phyloP scores from a whole-genome alignment of 768 basidiomycete genomes.

The Terana coerulea region DNA sequence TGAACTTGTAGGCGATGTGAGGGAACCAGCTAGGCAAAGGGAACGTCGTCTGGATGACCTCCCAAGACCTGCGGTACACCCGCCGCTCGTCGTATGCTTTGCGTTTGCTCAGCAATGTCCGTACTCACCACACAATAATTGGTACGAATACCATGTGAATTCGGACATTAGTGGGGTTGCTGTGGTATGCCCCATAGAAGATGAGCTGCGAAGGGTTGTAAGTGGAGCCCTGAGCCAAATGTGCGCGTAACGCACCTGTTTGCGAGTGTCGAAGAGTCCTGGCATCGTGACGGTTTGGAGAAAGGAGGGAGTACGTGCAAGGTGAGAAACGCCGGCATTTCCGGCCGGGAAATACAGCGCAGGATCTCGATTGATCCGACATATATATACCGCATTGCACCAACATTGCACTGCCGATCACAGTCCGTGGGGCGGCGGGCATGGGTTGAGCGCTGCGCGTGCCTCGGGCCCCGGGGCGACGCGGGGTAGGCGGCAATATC shows the following conservation, averaged over 20 bases:
- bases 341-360: too few relatives aligned
- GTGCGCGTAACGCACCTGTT: constrained; percentile 46
- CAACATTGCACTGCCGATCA: too few relatives aligned
- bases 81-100: constrained; percentile 55
- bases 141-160: constrained; percentile 90
- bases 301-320: neutral
- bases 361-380: too few relatives aligned
- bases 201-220: constrained; percentile 52
- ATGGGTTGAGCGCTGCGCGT: too few relatives aligned
- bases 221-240: too few relatives aligned
- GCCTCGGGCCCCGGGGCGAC: too few relatives aligned
- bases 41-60: constrained; percentile 23
- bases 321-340: neutral
- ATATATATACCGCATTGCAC: too few relatives aligned
- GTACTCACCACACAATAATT: constrained; percentile 67
- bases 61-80: constrained; percentile 33
- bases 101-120: neutral
- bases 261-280: constrained; percentile 60
- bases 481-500: neutral
- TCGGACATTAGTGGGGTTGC: constrained; percentile 73
- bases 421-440: too few relatives aligned
- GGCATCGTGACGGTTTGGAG: neutral
- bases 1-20: constrained; percentile 44
- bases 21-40: constrained; percentile 57
- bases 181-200: constrained; percentile 93